Conservation (phyloP, 805 yeast species). For the Candida germanica region DNA sequence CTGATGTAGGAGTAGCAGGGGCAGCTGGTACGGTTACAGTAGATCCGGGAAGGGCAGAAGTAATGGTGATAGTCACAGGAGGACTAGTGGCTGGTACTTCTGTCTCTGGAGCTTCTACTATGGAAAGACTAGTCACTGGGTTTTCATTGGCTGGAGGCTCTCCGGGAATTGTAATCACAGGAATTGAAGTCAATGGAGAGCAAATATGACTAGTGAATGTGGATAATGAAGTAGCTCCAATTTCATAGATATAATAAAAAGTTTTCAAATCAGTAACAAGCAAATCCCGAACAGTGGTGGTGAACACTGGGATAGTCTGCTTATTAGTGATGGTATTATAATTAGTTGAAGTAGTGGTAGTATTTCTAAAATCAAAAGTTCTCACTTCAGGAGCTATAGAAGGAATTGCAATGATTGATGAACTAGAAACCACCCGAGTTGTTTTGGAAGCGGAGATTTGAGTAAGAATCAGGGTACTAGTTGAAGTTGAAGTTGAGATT, state of each 20-base stretch:
- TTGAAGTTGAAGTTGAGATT: slow-evolving; percentile 3
- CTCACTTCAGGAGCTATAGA: background rate
- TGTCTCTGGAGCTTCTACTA: no score
- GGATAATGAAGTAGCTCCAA: background rate
- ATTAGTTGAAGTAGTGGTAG: slow-evolving; percentile 1
- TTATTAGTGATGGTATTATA: slow-evolving; percentile 1
- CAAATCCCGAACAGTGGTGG: background rate
- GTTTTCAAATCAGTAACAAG: background rate
- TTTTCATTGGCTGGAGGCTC: no score
- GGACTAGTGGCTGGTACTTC: no score
- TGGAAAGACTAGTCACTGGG: no score
- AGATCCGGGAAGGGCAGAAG: background rate
- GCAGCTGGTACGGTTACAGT: background rate
- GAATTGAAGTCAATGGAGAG: background rate
- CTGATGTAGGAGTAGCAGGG: background rate
- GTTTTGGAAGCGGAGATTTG: background rate
- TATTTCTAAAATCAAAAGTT: background rate
- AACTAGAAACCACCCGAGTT: background rate
- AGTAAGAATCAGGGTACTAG: slow-evolving; percentile 1
- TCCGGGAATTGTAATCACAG: background rate
- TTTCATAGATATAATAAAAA: background rate
- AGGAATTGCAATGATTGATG: background rate
- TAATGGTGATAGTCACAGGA: background rate
- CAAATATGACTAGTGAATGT: background rate
- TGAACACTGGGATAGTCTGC: background rate